A percentile compares a stretch with the other conserved stretches of the same genome.
These are phyloP conservation scores for Triglochin maritima DNA, from an alignment of 106 monocot species.

Conservation along the genomic window DNA sequence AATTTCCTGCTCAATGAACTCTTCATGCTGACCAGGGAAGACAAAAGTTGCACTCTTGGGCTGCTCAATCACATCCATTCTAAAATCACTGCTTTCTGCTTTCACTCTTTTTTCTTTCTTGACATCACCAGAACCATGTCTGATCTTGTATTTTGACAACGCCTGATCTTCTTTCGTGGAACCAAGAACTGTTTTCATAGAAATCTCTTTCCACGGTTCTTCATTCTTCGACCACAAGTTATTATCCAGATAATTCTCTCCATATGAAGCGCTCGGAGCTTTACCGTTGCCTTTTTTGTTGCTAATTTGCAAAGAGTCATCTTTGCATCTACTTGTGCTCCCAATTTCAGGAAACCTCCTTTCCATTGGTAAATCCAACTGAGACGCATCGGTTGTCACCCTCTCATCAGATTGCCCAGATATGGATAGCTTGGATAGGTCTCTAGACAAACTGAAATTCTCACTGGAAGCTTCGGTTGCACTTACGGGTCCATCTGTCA, in stretches of 20 bases:
- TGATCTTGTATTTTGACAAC: constrained; percentile 33
- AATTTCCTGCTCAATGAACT: constrained; percentile 13
- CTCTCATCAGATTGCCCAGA: constrained; percentile 40
- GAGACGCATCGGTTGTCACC: constrained; percentile 14
- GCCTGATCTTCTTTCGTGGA: constrained; percentile 35
- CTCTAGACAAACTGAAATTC: constrained; percentile 12
- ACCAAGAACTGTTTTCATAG: constrained; percentile 67
- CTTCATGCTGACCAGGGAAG: constrained; percentile 14
- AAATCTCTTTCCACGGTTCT: constrained; percentile 41
- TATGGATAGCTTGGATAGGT: constrained; percentile 51
- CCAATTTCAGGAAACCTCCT: constrained; percentile 12
- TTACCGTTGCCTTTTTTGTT: constrained; percentile 14
- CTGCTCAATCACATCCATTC: constrained; percentile 27
- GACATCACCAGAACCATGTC: constrained; percentile 11
- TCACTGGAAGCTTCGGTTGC: constrained; percentile 11
- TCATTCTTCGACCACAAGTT: constrained; percentile 45
- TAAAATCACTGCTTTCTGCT: constrained; percentile 13
- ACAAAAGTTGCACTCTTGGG: constrained; percentile 22
- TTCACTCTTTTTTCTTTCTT: constrained; percentile 42
- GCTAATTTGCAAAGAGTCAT: constrained; percentile 11
- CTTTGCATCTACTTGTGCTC: constrained; percentile 10
- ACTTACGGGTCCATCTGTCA: constrained; percentile 7
- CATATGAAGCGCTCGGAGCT: constrained; percentile 7
- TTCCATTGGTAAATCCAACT: constrained; percentile 18
- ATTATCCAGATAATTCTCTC: constrained; percentile 19